These are phyloP conservation scores for Candida mattraensis DNA, from an alignment of 805 yeast species.

Conservation along the genomic window DNA sequence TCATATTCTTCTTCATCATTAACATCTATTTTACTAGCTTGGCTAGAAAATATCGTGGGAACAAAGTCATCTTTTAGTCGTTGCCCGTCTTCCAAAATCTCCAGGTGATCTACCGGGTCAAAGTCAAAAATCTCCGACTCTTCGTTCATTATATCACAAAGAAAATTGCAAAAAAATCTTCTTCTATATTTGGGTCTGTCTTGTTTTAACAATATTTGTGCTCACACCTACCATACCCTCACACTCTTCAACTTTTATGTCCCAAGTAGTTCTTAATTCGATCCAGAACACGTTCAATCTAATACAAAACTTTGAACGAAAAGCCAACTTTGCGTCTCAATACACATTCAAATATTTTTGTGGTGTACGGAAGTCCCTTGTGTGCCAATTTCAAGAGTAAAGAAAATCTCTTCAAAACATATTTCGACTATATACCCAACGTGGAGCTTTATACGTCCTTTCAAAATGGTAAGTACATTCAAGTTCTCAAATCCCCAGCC, in stretches of 20 bases:
- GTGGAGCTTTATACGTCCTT: no score
- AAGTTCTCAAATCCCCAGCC: neutral
- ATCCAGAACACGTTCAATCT: no score
- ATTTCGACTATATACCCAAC: no score
- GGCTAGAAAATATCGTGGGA: constrained; percentile 6
- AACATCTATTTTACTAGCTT: constrained; percentile 1
- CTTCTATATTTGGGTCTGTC: neutral
- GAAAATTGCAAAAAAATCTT: neutral
- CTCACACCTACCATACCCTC: no score
- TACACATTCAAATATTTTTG: no score
- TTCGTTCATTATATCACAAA: constrained; percentile 24
- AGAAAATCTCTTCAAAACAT: no score
- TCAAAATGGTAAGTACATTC: constrained; percentile 6
- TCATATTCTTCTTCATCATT: constrained; percentile 34
- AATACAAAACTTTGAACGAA: no score
- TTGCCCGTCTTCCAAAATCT: constrained; percentile 21
- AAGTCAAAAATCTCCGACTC: constrained; percentile 24
- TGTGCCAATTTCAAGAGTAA: no score
- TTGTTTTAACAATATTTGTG: neutral
- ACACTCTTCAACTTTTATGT: no score
- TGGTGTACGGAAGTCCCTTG: no score
- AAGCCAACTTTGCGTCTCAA: no score
- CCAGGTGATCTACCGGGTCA: constrained; percentile 22
- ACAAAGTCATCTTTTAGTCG: constrained; percentile 7
- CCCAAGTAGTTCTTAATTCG: no score